Evolutionary conservation across 495 filamentous ascomycete species (phyloP).

Genomic region (Aspergillus bertholletiae): DNA sequence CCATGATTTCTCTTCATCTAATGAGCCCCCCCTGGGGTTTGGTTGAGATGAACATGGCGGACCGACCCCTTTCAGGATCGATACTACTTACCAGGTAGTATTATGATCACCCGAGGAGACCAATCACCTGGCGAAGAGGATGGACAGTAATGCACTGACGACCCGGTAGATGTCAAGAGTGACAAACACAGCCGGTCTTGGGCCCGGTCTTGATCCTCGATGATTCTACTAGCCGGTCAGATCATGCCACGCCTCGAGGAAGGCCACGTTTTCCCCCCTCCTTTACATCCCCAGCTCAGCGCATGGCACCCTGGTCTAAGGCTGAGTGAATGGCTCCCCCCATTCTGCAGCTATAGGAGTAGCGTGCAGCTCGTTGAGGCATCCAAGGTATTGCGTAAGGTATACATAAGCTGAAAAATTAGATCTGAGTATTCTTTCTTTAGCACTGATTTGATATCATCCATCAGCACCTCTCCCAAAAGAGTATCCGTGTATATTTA

Average conservation of each 20-base stretch:
- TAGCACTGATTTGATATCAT: background rate
- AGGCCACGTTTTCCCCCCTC: constrained; percentile 3
- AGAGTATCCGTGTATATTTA: background rate
- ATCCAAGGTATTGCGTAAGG: too few species aligned
- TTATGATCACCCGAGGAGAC: background rate
- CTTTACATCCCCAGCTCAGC: background rate
- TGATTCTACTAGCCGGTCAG: background rate
- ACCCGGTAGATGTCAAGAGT: background rate
- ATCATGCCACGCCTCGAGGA: constrained; percentile 2
- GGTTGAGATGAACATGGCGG: background rate
- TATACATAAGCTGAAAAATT: too few species aligned
- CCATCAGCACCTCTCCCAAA: constrained; percentile 1
- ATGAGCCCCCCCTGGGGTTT: background rate
- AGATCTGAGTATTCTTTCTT: too few species aligned
- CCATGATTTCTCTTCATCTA: background rate
- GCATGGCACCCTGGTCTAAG: constrained; percentile 8
- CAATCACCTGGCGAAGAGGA: too few species aligned
- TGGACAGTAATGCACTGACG: background rate
- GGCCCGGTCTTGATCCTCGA: background rate
- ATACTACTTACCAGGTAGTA: background rate
- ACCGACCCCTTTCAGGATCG: background rate
- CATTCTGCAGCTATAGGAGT: background rate
- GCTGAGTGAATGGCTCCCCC: background rate
- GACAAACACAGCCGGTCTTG: too few species aligned
- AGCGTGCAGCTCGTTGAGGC: background rate